Evolutionary conservation across 2,329 filamentous ascomycete species (phyloP), one percentile per base, ranked within the genome.

Genomic region (Aspergillus transmontanensis): DNA sequence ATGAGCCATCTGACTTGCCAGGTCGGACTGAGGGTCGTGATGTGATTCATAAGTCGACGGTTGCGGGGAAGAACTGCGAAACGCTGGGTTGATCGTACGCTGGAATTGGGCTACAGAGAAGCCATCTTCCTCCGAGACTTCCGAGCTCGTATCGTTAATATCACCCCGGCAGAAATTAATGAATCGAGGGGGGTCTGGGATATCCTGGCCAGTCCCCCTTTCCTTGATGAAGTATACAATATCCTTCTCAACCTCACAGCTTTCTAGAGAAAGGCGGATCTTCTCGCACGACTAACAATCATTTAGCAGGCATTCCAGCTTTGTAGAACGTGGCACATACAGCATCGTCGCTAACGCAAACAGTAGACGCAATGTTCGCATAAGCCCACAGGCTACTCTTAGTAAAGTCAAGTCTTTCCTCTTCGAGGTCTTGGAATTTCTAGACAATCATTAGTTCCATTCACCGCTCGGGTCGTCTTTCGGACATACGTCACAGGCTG

Each of bases 381-480:
- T 98, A 99, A 16, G 90, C 94, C 96, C 95, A 99, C 9, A 99
- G 83, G 73, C 95, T 98, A 80, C 92, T 96, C 84, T 98, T 99
- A 69, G 93, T 94, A 75, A 97, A 99, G 79, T 99, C 95, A 45
- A 99, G 85, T 50, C 95, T 87, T 80, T 99, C 95, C 78, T 99
- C 96, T 80, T 99, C 95, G 14, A 99, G 87, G 73, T 99, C 96
- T 82, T 99, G 96, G 79, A 99, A 99, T 82, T 98, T 99, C 84
- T 96, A 63, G 46, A 30, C 56, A 23, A 23, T 26, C 3, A 50
- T 80, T 65, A 77, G 72, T 57, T 60, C 51, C 11, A 53, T 6
- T 11, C 5, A 12, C 16, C 34, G 10, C 32, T 39, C 6, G 21
- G 32, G 32, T 34, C 5, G 4, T 50, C 12, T 23, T 11, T 57